Evolutionary conservation across 352 stramenopile genomes (phyloP).

Genomic region (Albugo laibachii): DNA sequence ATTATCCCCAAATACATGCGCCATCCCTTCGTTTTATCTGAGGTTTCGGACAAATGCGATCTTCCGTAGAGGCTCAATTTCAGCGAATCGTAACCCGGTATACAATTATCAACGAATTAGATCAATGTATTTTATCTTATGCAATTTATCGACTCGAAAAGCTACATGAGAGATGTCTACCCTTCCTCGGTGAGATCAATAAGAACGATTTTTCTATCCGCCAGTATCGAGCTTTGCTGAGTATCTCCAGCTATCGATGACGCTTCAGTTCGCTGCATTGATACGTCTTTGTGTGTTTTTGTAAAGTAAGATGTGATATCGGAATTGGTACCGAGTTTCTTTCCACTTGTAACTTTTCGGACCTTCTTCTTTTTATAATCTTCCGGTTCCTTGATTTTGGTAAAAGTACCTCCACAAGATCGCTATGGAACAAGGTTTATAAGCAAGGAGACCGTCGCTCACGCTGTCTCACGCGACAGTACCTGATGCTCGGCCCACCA

Average conservation of each 20-base stretch:
- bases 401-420: slow-evolving; percentile 44
- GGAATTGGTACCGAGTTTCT: background rate
- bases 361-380: slow-evolving; percentile 25
- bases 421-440: slow-evolving; percentile 9
- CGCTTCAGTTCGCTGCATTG: slow-evolving; percentile 13
- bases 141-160: no score
- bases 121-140: background rate
- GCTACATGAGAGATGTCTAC: slow-evolving; percentile 1
- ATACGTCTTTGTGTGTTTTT: slow-evolving; percentile 30
- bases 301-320: slow-evolving; percentile 2
- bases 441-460: background rate
- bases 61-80: slow-evolving; percentile 12
- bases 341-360: slow-evolving; percentile 11
- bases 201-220: no score
- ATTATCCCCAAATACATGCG: slow-evolving; percentile 70
- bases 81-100: no score
- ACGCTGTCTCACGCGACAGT: background rate
- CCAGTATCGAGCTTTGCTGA: no score
- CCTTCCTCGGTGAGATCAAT: background rate
- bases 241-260: background rate
- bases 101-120: no score
- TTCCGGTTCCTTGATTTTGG: slow-evolving; percentile 45
- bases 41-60: slow-evolving; percentile 11
- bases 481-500: slow-evolving; percentile 56
- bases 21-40: slow-evolving; percentile 20